Evolutionary conservation across 192 early-diverging fungal genomes (phyloP).

Genomic region (Neocallimastix lanati): DNA sequence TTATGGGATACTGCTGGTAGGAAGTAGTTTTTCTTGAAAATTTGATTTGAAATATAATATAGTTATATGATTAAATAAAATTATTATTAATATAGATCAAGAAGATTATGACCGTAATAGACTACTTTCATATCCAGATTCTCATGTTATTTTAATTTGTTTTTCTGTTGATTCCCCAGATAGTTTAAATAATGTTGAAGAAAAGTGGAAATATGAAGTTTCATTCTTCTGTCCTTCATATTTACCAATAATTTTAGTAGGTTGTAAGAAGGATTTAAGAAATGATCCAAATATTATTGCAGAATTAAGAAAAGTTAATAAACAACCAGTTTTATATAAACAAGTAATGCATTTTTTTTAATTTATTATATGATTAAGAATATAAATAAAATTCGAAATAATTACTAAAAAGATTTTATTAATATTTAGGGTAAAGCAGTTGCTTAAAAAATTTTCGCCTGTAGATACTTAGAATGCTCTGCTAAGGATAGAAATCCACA

Average conservation of each 20-base stretch:
- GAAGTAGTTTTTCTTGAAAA: too few species aligned
- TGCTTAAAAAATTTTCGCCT: too few species aligned
- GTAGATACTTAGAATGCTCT: too few species aligned
- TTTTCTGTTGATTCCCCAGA: constrained; percentile 71
- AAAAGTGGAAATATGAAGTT: constrained; percentile 75
- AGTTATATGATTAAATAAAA: too few species aligned
- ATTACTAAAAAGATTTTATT: too few species aligned
- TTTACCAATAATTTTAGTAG: constrained; percentile 70
- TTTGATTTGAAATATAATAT: neutral
- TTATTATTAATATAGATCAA: constrained; percentile 25
- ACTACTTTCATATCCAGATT: constrained; percentile 77
- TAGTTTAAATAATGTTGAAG: constrained; percentile 58
- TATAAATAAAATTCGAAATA: too few species aligned
- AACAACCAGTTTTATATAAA: constrained; percentile 51
- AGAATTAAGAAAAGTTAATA: constrained; percentile 50
- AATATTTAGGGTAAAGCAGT: too few species aligned
- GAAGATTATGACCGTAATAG: constrained; percentile 93
- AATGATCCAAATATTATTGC: constrained; percentile 59
- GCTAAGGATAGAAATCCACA: too few species aligned
- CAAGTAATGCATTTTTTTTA: constrained; percentile 20
- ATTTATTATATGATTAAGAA: too few species aligned
- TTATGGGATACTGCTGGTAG: constrained; percentile 88
- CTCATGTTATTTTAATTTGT: constrained; percentile 83
- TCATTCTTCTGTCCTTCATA: constrained; percentile 62
- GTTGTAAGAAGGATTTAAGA: constrained; percentile 76